Evolutionary conservation across 495 filamentous ascomycete genomes (phyloP).

Genomic region (Lophiostoma macrostomum): DNA sequence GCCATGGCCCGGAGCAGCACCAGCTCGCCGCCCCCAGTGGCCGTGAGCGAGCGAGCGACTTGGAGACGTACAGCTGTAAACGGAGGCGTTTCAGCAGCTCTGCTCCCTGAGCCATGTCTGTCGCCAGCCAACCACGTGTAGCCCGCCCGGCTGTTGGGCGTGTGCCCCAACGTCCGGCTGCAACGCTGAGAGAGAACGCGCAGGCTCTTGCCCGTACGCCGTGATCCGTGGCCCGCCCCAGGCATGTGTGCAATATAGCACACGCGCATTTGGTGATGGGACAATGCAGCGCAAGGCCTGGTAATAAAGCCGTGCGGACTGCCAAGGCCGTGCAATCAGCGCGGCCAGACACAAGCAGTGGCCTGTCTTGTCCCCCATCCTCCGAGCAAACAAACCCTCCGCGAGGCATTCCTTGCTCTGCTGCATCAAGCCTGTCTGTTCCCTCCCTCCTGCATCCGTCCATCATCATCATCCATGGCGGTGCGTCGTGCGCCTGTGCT

Average conservation of each 20-base stretch:
- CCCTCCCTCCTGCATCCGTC: constrained; percentile 12
- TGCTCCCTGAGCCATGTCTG: too few species aligned
- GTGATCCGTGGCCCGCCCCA: background rate
- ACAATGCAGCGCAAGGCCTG: constrained; percentile 8
- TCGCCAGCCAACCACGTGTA: too few species aligned
- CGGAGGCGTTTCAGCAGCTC: too few species aligned
- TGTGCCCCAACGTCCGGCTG: too few species aligned
- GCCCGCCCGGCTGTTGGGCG: too few species aligned
- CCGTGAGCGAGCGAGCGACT: too few species aligned
- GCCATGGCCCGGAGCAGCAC: too few species aligned
- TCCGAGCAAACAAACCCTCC: constrained; percentile 15
- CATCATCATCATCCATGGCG: too few species aligned
- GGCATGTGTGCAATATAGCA: constrained; percentile 19
- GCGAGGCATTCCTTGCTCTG: constrained; percentile 8
- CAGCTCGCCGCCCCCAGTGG: too few species aligned
- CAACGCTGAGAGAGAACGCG: background rate
- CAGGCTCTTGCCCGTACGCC: background rate
- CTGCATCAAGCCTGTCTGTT: constrained; percentile 1
- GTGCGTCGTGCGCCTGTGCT: constrained; percentile 22
- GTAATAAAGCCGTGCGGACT: constrained; percentile 1
- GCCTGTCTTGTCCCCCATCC: constrained; percentile 12
- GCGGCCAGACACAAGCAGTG: constrained; percentile 9
- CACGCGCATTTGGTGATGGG: constrained; percentile 7
- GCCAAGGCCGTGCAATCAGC: constrained; percentile 19
- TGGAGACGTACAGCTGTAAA: too few species aligned